Evolutionary conservation across 805 yeast species (phyloP).

Genomic region (Zygosaccharomyces pseudorouxii): DNA sequence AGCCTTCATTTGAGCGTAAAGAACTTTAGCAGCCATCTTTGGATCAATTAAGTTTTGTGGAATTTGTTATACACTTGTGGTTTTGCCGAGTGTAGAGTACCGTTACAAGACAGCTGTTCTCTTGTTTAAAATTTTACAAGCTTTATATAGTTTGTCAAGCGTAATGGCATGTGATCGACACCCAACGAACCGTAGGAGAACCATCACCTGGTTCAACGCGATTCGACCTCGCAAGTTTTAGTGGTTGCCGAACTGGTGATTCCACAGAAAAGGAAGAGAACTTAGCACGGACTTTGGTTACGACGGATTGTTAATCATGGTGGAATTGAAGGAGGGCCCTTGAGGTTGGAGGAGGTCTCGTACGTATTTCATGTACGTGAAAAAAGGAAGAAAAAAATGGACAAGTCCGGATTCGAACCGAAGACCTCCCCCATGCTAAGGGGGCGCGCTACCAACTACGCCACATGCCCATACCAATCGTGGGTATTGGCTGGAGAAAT

Average conservation of each 20-base stretch:
- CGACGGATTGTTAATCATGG: not conserved
- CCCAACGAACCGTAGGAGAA: not conserved
- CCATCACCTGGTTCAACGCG: not conserved
- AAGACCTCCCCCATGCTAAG: slow-evolving; percentile 79
- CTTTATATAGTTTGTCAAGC: slow-evolving; percentile 1
- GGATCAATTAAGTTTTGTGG: not conserved
- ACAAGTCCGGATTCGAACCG: slow-evolving; percentile 80
- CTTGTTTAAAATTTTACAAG: not conserved
- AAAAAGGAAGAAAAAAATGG: slow-evolving; percentile 36
- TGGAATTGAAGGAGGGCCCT: too few relatives aligned
- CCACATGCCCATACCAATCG: slow-evolving; percentile 56
- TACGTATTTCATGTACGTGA: not conserved
- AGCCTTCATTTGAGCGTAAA: slow-evolving; percentile 4
- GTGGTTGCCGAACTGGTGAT: too few relatives aligned
- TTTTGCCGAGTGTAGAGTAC: not conserved
- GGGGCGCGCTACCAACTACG: slow-evolving; percentile 83
- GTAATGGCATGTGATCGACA: slow-evolving; percentile 1
- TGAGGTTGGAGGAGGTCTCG: too few relatives aligned
- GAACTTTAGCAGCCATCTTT: slow-evolving; percentile 2
- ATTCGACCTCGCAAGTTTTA: too few relatives aligned
- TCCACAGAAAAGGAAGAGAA: not conserved
- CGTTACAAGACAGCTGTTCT: not conserved
- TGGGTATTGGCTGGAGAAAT: not conserved
- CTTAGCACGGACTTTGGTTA: not conserved
- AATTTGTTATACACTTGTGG: not conserved